Percentiles rank a stretch among this genome's conserved stretches.
Evolutionary conservation across 306 rosid species (phyloP).

Genomic region (Quercus variabilis): DNA sequence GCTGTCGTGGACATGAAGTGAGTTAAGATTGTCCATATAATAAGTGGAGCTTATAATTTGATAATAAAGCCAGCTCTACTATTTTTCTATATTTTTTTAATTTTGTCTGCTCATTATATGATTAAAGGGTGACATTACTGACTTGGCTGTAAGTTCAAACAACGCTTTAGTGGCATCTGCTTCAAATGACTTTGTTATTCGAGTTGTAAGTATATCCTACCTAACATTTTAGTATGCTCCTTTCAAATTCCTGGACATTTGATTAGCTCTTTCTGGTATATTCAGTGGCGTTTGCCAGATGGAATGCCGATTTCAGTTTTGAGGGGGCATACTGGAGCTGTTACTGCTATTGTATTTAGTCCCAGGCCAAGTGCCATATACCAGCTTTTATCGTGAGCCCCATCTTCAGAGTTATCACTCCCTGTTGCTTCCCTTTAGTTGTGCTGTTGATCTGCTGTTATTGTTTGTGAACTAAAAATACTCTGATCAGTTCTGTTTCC

Average conservation of each 20-base stretch:
- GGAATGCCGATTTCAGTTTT: constrained; percentile 86
- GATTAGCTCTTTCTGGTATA: constrained; percentile 25
- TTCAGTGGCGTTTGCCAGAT: constrained; percentile 91
- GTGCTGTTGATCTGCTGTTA: neutral
- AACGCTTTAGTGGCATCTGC: constrained; percentile 91
- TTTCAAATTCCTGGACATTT: constrained; percentile 12
- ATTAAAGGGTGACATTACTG: constrained; percentile 80
- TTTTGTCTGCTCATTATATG: constrained; percentile 25
- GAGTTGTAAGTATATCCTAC: constrained; percentile 63
- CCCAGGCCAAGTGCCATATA: constrained; percentile 59
- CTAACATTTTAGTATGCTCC: constrained; percentile 2
- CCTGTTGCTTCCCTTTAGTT: constrained; percentile 17
- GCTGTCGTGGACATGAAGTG: constrained; percentile 94
- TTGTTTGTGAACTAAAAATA: neutral
- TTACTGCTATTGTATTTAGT: constrained; percentile 85
- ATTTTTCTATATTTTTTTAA: neutral
- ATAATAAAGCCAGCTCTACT: constrained; percentile 7
- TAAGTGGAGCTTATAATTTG: constrained; percentile 18
- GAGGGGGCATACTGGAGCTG: constrained; percentile 82
- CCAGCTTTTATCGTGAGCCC: constrained; percentile 81
- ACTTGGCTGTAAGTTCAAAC: constrained; percentile 70
- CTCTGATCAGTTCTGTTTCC: constrained; percentile 6
- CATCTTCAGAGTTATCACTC: constrained; percentile 22
- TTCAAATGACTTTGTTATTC: constrained; percentile 81
- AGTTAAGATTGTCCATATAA: constrained; percentile 37